Conservation (phyloP, 768 basidiomycete genomes). For the Gymnopilus junonius region DNA sequence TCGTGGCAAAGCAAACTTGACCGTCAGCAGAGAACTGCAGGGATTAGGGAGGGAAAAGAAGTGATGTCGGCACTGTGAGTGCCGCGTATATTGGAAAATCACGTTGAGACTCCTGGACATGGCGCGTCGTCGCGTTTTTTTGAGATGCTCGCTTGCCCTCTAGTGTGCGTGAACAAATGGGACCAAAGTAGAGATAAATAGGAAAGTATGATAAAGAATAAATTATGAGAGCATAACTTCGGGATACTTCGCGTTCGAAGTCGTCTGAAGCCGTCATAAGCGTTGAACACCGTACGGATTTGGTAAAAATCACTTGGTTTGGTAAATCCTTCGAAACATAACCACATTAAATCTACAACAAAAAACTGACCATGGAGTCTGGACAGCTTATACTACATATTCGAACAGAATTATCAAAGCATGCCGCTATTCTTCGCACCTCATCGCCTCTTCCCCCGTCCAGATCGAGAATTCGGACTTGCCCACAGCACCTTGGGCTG, state of each 20-base stretch:
- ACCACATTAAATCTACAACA: too few species aligned
- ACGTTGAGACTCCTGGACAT: slow-evolving; percentile 6
- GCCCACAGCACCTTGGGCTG: too few species aligned
- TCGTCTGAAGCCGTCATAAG: neutral
- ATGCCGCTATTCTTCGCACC: too few species aligned
- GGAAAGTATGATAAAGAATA: too few species aligned
- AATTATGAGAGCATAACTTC: neutral
- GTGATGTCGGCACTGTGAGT: slow-evolving; percentile 61
- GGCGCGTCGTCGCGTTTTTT: neutral
- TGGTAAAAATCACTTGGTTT: neutral
- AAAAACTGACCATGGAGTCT: too few species aligned
- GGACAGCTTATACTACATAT: too few species aligned
- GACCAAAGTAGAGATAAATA: too few species aligned
- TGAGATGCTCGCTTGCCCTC: neutral
- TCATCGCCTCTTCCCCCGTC: too few species aligned
- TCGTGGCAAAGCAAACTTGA: slow-evolving; percentile 69
- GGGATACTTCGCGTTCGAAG: neutral
- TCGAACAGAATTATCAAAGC: too few species aligned
- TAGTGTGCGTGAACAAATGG: too few species aligned
- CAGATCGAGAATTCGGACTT: too few species aligned
- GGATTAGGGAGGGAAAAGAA: slow-evolving; percentile 58
- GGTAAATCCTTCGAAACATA: neutral
- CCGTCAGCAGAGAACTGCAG: slow-evolving; percentile 81
- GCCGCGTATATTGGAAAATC: slow-evolving; percentile 48
- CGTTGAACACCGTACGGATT: neutral